Conservation (phyloP, 345 rosid species). For the Lagerstroemia speciosa region DNA sequence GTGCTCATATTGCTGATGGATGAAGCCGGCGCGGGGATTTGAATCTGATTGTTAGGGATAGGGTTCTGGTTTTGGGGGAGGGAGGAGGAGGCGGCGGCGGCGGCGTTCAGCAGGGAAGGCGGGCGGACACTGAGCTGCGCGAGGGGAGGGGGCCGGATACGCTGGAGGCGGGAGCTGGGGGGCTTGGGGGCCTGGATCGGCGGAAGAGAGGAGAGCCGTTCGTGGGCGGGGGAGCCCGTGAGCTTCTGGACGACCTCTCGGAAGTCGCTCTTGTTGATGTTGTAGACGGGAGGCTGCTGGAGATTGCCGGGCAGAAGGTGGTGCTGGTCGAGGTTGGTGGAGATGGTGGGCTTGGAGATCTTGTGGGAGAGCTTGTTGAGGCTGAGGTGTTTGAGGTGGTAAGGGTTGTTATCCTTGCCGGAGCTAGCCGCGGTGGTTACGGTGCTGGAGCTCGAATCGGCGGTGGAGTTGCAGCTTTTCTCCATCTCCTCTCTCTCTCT, state of each 20-base stretch:
- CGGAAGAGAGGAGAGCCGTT: slow-evolving; percentile 63
- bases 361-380: slow-evolving; percentile 82
- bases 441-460: slow-evolving; percentile 30
- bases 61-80: slow-evolving; percentile 11
- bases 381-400: slow-evolving; percentile 50
- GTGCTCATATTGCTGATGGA: slow-evolving; percentile 2
- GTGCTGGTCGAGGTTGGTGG: slow-evolving; percentile 12
- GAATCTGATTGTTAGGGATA: slow-evolving; percentile 5
- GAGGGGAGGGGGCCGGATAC: slow-evolving; percentile 91
- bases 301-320: slow-evolving; percentile 46
- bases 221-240: slow-evolving; percentile 87
- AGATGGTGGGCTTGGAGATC: slow-evolving; percentile 55
- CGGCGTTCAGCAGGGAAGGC: no score
- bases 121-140: slow-evolving; percentile 49
- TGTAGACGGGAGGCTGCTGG: slow-evolving; percentile 71
- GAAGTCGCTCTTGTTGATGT: slow-evolving; percentile 87
- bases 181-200: slow-evolving; percentile 66
- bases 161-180: slow-evolving; percentile 75
- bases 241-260: slow-evolving; percentile 90
- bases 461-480: slow-evolving; percentile 47
- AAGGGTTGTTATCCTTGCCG: slow-evolving; percentile 6
- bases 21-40: not conserved
- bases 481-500: slow-evolving; percentile 27
- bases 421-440: no score
- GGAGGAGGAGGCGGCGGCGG: no score